Base-by-base conservation (phyloP, 1,139 yeast species). In the Meyerozyma elateridarum region DNA sequence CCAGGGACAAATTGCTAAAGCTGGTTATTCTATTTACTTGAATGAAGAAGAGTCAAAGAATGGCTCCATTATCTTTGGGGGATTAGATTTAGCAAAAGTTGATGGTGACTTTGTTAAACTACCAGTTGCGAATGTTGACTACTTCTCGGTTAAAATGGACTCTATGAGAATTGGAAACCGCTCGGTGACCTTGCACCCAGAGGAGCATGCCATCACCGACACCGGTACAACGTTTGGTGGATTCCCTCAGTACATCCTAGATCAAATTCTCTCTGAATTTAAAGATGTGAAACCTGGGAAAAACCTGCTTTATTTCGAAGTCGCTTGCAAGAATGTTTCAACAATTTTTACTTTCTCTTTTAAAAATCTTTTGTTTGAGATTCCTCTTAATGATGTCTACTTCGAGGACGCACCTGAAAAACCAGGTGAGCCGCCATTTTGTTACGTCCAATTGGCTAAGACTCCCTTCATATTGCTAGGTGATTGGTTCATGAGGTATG, bases 11-110 rank as follows among this genome's bases (percentile, higher is more conserved):
- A 80, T 77, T 37, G 38, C 65, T 15, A 69, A 67, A 37, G 59
- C 55, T 29, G 69, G 72, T 1, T 83, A 78, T 49, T 79, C 83
- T 1, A 50, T 78, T 21, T 76, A 58, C 57, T 47, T 73, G 51
- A 58, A 73, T 46, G 49, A 54, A 12, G 48, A 56, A 18, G 54
- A 53, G 20, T 59, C 69, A 4, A 13, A 49, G n/a, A 39, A 55
- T 7, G 80, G 78, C 8, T 59, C 69, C 20, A 53, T 77, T 25
- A 49, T 76, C 28, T 75, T 77, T 50, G 83, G 83, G 35, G 83
- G 75, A 27, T 64, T 75, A 28, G 85, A 79, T 45, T 70, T 63
- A 33, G 54, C 67, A 34, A 73, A 71, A 46, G 74, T 70, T 45
- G 36, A 57, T 1, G 81, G 81, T 14, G 51, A 55, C 9, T 54